Evolutionary conservation across 257 asterid species (phyloP).

Genomic region (Ilex asprella): DNA sequence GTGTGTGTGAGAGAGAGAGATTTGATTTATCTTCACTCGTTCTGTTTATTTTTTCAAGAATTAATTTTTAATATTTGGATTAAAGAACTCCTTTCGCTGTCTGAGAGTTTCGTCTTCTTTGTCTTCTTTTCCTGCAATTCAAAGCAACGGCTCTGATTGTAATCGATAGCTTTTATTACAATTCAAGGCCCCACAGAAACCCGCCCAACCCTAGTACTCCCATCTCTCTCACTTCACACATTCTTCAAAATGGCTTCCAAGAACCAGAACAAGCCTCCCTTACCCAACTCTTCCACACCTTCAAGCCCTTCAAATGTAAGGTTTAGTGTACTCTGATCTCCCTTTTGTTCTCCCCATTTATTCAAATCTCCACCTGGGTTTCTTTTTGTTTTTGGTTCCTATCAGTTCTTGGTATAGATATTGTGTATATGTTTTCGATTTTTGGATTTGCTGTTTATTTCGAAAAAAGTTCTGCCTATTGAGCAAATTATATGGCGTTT

Average conservation of each 20-base stretch:
- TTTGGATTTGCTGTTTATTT: neutral
- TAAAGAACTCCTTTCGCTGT: constrained; percentile 7
- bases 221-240: constrained; percentile 12
- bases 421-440: neutral
- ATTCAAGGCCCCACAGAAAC: constrained; percentile 32
- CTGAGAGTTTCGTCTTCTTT: constrained; percentile 1
- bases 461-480: neutral
- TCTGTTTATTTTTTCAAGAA: too few species aligned
- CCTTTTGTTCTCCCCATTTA: neutral
- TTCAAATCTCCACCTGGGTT: too few species aligned
- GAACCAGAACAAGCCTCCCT: constrained; percentile 44
- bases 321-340: neutral
- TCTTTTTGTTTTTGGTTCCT: neutral
- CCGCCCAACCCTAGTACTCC: neutral
- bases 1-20: too few species aligned
- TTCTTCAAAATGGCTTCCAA: constrained; percentile 31
- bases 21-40: too few species aligned
- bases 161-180: constrained; percentile 22
- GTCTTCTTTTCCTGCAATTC: constrained; percentile 6
- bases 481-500: too few species aligned
- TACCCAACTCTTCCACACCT: constrained; percentile 19
- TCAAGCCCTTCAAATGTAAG: constrained; percentile 44
- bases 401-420: neutral
- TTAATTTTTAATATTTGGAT: constrained; percentile 5
- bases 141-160: constrained; percentile 57